Base-by-base conservation (phyloP, 2,329 filamentous ascomycete genomes). In the Shiraia bambusicola region DNA sequence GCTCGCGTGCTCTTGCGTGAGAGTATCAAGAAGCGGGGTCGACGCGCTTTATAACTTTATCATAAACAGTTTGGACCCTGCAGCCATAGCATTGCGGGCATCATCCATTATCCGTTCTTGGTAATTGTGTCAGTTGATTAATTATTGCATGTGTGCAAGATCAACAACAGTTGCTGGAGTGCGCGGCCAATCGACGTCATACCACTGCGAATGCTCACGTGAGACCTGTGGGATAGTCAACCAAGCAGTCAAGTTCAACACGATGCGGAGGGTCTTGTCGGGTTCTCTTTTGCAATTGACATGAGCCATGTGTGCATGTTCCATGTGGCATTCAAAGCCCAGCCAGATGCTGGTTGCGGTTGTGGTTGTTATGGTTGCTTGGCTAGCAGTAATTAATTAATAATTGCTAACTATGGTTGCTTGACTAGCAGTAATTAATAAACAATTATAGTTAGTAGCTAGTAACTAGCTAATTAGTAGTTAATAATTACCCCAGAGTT, bases 11-110 rank as follows among this genome's bases (percentile, higher is more conserved):
- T 42, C 26, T 45, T 33, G 42, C 36, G 39, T 40, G 17, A 41
- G 38, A 29, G 32, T 17, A 31, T 41, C 31, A 35, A 46, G 47
- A 49, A 44, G 51, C 51, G 49, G 49, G 51, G 49, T 40, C 30
- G 46, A 42, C 40, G 37, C 38, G 34, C 37, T 52, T 50, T 52
- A 54, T 47, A 47, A 37, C 34, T 30, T 34, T 26, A 22, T 30
- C 24, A 33, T 28, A 31, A 24, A 7, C 40, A 22, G 31, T 35
- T n/a, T 41, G 35, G 24, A 14, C 33, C 24, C 38, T 46, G 27
- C 33, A 34, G 39, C 16, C 24, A 16, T n/a, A n/a, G n/a, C n/a
- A n/a, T 52, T 34, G 37, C 45, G 49, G 39, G 44, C 43, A 50
- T 30, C 28, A 42, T 46, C 50, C 28, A n/a, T 30, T n/a, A 5